Conservation (phyloP, 2,329 filamentous ascomycete species). For the Colletotrichum sp. region DNA sequence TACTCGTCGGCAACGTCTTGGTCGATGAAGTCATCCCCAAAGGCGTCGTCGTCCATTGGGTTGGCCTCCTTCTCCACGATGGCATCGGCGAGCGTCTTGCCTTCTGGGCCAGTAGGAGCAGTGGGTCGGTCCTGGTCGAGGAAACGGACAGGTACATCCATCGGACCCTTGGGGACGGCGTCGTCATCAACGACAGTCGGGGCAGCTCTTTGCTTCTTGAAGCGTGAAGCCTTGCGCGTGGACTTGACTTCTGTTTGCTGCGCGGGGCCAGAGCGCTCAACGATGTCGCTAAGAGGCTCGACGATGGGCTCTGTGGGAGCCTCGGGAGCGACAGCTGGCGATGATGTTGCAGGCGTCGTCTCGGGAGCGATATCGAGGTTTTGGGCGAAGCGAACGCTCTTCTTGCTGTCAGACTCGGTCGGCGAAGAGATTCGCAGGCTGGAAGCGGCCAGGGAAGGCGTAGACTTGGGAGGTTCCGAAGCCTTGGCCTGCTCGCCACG, state of each 20-base stretch:
- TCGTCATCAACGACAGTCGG: slow-evolving; percentile 27
- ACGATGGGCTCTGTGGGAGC: slow-evolving; percentile 34
- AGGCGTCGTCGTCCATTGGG: slow-evolving; percentile 26
- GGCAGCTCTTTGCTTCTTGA: slow-evolving; percentile 44
- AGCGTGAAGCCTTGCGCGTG: slow-evolving; percentile 51
- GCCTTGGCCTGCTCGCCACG: slow-evolving; percentile 15
- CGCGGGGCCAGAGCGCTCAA: slow-evolving; percentile 46
- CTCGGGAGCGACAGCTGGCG: background rate
- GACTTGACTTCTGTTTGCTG: slow-evolving; percentile 29
- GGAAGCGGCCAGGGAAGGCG: slow-evolving; percentile 19
- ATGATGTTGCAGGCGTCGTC: background rate
- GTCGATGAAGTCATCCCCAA: slow-evolving; percentile 69
- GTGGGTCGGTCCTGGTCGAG: slow-evolving; percentile 39
- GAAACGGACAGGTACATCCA: slow-evolving; percentile 47
- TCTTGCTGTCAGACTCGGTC: slow-evolving; percentile 47
- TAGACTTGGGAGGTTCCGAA: background rate
- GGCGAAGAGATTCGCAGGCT: slow-evolving; percentile 8
- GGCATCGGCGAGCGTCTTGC: slow-evolving; percentile 62
- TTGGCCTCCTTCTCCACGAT: slow-evolving; percentile 59
- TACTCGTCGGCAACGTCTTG: slow-evolving; percentile 85
- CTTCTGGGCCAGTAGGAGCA: slow-evolving; percentile 54
- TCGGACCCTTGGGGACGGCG: slow-evolving; percentile 43
- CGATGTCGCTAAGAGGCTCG: slow-evolving; percentile 57
- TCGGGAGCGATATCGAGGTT: slow-evolving; percentile 71
- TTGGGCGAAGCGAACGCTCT: slow-evolving; percentile 82